Evolutionary conservation across 1,284 basidiomycete species (phyloP), one percentile per base, ranked within the genome.

Genomic region (Naganishia cerealis): DNA sequence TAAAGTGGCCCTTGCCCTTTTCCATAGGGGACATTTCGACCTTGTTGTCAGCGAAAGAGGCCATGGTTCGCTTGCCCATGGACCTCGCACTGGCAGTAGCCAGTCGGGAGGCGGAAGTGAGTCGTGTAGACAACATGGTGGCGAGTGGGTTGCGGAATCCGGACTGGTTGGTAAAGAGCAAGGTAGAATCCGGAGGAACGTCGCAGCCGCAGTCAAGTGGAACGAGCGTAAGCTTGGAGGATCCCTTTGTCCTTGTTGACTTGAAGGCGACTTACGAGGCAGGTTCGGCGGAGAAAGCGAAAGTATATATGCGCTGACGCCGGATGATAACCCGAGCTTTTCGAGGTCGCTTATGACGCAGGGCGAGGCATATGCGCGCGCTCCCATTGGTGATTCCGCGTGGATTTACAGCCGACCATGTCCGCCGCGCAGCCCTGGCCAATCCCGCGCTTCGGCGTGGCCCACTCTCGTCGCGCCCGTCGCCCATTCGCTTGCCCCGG

Each of bases 11-110:
- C 73, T 87, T 87, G 76, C 87, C 88, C 78, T 89, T 87, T 83
- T 95, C 92, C 73, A 93, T 86, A 71, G 88, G 84, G 62, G 90
- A 92, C 92, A 96, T 95, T 75, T 90, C 83, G 67, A 96, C 93
- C 84, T 94, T 93, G 73, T 88, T 93, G 79, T 92, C 91, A 71
- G 92, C 92, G 75, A 95, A 94, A 29, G 70, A 66, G 42, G 70
- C 70, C 70, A 71, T 71, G 55, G 62, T 58, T 56, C 67, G 62
- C 56, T 63, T 61, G 16, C 59, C 67, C 54, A 63, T 68, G 57
- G 56, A 38, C 55, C 67, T 62, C 40, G 57, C 26, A 33, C 59
- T 38, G 40, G 59, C 57, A 29, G 67, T 68, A 46, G 67, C 67
- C 59, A 68, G 29, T 29, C 67, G 59, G n/a, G 67, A 65, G 56